Evolutionary conservation across 2,329 filamentous ascomycete genomes (phyloP).

Genomic region (Gaeumannomyces tritici): DNA sequence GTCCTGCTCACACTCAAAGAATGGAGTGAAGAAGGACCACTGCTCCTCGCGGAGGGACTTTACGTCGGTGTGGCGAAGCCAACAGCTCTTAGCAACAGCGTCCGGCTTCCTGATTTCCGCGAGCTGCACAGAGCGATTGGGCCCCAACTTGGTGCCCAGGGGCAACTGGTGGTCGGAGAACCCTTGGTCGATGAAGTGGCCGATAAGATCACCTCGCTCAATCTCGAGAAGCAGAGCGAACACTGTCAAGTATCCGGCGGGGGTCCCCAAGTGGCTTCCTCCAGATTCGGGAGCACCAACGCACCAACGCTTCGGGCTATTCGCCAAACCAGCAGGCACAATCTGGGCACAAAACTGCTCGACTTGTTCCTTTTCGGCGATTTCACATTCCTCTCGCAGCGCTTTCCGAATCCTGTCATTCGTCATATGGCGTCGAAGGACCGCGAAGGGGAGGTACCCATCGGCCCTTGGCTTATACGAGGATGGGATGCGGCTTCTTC

Average conservation of each 20-base stretch:
- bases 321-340: background rate
- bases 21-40: background rate
- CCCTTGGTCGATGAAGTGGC: background rate
- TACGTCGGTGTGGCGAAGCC: background rate
- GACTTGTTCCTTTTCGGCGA: no score
- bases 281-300: no score
- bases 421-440: background rate
- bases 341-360: background rate
- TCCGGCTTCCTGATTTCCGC: background rate
- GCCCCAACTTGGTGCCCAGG: background rate
- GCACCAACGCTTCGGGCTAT: no score
- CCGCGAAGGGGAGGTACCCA: background rate
- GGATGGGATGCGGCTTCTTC: no score
- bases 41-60: background rate
- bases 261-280: background rate
- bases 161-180: background rate
- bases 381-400: background rate
- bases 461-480: no score
- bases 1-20: background rate
- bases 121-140: background rate
- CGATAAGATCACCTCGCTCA: background rate
- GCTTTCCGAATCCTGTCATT: background rate
- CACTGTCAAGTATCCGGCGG: background rate
- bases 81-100: background rate
- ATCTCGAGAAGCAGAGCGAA: background rate